A percentile compares a stretch with the other conserved stretches of the same genome.
phyloP scores from a whole-genome alignment of 306 rosid species.

The Pterocarpus macrocarpus region DNA sequence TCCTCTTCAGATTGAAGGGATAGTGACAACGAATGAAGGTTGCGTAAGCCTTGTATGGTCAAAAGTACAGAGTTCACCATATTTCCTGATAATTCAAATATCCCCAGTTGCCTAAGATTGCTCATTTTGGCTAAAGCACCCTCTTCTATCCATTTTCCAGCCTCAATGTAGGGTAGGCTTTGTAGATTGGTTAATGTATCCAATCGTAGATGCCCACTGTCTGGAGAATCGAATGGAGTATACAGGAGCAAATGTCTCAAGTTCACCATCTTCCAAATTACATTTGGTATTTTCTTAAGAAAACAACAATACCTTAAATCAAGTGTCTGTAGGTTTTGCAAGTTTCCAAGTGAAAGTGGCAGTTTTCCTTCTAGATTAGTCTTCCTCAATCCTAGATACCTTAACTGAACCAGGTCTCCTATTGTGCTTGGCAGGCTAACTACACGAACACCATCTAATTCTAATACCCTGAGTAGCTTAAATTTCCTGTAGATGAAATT shows the following conservation, averaged over 20 bases:
- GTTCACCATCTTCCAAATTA: conserved; percentile 60
- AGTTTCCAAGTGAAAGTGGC: conserved; percentile 57
- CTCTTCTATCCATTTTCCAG: conserved; percentile 57
- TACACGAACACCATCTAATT: conserved; percentile 59
- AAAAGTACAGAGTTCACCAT: conserved; percentile 50
- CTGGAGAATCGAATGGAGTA: conserved; percentile 59
- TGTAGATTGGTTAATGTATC: conserved; percentile 59
- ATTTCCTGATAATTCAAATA: conserved; percentile 49
- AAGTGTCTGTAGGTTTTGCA: conserved; percentile 59
- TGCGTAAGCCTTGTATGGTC: conserved; percentile 37
- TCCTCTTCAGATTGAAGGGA: conserved; percentile 58
- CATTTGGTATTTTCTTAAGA: conserved; percentile 57
- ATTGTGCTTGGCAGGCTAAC: conserved; percentile 54
- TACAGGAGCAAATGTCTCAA: conserved; percentile 58
- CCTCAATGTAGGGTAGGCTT: conserved; percentile 59
- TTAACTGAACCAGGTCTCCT: conserved; percentile 56
- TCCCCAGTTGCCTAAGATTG: conserved; percentile 57
- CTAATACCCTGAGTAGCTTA: conserved; percentile 60
- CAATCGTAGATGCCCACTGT: conserved; percentile 53
- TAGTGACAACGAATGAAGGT: conserved; percentile 54
- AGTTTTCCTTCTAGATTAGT: conserved; percentile 53
- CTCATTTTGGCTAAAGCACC: conserved; percentile 55
- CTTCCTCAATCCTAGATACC: conserved; percentile 62
- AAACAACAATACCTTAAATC: conserved; percentile 60
- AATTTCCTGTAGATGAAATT: conserved; percentile 54